Evolutionary conservation across 2,329 filamentous ascomycete genomes (phyloP).

Genomic region (Diaporthe caulivora): DNA sequence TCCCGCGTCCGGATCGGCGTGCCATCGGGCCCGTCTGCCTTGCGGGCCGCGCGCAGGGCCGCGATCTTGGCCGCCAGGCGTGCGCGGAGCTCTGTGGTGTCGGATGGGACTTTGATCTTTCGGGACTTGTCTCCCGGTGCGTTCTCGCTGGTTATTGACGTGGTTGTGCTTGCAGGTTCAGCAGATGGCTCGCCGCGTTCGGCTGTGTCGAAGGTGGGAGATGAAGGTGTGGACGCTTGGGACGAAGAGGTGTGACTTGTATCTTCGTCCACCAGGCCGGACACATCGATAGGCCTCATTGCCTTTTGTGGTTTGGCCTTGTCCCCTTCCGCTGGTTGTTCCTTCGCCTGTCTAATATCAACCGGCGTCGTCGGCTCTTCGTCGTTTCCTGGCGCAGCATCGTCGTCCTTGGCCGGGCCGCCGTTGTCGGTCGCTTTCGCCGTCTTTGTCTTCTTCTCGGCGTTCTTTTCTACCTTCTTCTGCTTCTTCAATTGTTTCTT

Average conservation of each 20-base stretch:
- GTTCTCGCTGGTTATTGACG: constrained; percentile 77
- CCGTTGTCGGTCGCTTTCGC: constrained; percentile 33
- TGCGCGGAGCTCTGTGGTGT: constrained; percentile 80
- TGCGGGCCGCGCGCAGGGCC: constrained; percentile 84
- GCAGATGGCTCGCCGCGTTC: constrained; percentile 52
- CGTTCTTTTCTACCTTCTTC: constrained; percentile 44
- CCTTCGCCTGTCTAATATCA: constrained; percentile 41
- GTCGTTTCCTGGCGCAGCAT: constrained; percentile 59
- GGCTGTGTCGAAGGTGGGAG: constrained; percentile 71
- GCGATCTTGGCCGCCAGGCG: constrained; percentile 88
- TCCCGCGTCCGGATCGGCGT: constrained; percentile 87
- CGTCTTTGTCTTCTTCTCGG: constrained; percentile 42
- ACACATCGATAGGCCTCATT: constrained; percentile 59
- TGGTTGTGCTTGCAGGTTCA: constrained; percentile 69
- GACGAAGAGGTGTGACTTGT: constrained; percentile 55
- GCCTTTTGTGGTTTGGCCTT: constrained; percentile 45
- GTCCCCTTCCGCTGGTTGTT: constrained; percentile 47
- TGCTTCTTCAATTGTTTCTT: constrained; percentile 41
- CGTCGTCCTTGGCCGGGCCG: constrained; percentile 35
- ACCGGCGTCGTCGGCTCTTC: constrained; percentile 33
- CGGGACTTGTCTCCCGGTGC: constrained; percentile 73
- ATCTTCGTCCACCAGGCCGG: constrained; percentile 61
- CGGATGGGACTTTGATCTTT: constrained; percentile 75
- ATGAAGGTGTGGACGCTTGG: constrained; percentile 66
- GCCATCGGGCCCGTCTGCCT: constrained; percentile 87